A percentile compares a stretch with the other conserved stretches of the same genome.
Evolutionary conservation across 441 rosid genomes (phyloP).

Genomic region (Lepidium campestre): DNA sequence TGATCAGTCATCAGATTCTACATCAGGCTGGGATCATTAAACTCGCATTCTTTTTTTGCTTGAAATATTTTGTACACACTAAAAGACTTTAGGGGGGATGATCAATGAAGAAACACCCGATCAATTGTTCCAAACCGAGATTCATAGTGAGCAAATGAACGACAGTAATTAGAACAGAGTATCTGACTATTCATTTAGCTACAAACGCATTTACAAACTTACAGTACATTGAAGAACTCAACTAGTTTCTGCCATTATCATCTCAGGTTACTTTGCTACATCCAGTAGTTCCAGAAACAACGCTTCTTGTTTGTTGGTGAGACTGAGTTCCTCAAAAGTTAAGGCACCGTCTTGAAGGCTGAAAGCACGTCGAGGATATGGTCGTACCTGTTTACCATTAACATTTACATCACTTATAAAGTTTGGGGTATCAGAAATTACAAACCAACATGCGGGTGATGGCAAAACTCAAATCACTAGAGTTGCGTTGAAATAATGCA

Average conservation of each 20-base stretch:
- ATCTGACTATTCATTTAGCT: not conserved
- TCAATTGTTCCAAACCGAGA: conserved; percentile 7
- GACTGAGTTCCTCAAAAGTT: conserved; percentile 61
- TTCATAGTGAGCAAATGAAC: not conserved
- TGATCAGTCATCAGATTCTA: conserved; percentile 14
- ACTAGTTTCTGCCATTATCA: conserved; percentile 1
- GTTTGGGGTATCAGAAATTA: not conserved
- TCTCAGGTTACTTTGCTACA: conserved; percentile 30
- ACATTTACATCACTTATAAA: conserved; percentile 1
- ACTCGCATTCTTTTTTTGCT: not conserved
- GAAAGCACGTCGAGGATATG: conserved; percentile 68
- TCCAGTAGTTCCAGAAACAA: conserved; percentile 57
- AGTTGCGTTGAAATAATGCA: not conserved
- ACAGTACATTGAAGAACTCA: conserved; percentile 6
- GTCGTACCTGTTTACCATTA: conserved; percentile 53
- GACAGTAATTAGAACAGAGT: not conserved
- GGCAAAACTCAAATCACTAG: not conserved
- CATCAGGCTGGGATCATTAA: conserved; percentile 1
- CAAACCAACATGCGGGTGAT: not conserved
- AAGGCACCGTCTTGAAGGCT: conserved; percentile 37
- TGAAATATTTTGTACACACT: conserved; percentile 2
- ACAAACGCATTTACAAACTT: not conserved
- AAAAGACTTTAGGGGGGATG: not conserved
- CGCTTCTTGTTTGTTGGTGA: conserved; percentile 71
- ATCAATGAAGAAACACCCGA: conserved; percentile 7